Evolutionary conservation across 2,329 filamentous ascomycete species (phyloP).

Genomic region (Colletotrichum trifolii): DNA sequence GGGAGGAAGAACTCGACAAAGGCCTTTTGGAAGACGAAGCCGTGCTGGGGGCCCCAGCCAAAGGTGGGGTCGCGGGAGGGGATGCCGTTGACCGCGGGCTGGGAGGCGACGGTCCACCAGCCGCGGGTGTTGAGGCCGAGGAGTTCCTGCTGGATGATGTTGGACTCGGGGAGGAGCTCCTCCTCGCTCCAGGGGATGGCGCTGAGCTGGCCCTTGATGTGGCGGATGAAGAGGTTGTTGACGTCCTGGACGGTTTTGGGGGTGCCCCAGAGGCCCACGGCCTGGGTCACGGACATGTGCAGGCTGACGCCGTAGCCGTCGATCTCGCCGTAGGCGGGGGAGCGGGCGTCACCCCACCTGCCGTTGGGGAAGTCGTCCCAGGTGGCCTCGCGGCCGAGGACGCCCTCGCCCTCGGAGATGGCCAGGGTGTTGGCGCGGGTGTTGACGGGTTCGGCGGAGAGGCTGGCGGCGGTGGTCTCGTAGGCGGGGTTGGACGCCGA

Average conservation of each 20-base stretch:
- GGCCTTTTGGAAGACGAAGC: slow-evolving; percentile 97
- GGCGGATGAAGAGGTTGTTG: slow-evolving; percentile 80
- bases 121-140: slow-evolving; percentile 81
- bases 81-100: slow-evolving; percentile 91
- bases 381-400: slow-evolving; percentile 90
- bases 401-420: slow-evolving; percentile 92
- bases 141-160: slow-evolving; percentile 80
- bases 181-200: slow-evolving; percentile 97
- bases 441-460: slow-evolving; percentile 76
- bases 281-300: slow-evolving; percentile 87
- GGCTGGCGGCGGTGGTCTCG: slow-evolving; percentile 81
- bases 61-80: slow-evolving; percentile 81
- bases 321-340: slow-evolving; percentile 94
- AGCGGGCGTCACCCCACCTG: slow-evolving; percentile 92
- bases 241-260: slow-evolving; percentile 79
- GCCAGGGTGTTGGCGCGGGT: slow-evolving; percentile 86
- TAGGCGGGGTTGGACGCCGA: slow-evolving; percentile 69
- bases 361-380: slow-evolving; percentile 99
- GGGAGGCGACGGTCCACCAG: slow-evolving; percentile 97
- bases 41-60: slow-evolving; percentile 92
- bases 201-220: slow-evolving; percentile 81
- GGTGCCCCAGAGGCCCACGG: slow-evolving; percentile 85
- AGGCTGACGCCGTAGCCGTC: slow-evolving; percentile 98
- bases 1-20: slow-evolving; percentile 98
- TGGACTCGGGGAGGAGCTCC: slow-evolving; percentile 84